phyloP scores from a whole-genome alignment of 1,284 basidiomycete genomes.

The Moniliella sp. region DNA sequence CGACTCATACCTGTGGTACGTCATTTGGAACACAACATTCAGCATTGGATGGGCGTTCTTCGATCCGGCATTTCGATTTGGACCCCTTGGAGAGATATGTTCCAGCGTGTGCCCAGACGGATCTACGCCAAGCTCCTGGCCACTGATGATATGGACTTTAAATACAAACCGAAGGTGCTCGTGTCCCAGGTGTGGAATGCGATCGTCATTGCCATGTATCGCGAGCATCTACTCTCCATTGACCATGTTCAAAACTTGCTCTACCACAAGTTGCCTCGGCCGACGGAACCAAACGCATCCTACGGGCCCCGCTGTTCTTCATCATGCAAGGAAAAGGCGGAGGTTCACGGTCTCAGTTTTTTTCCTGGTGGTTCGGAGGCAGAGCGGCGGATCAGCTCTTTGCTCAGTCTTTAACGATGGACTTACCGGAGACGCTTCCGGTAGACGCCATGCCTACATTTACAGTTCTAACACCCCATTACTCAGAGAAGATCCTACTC shows the following conservation, averaged over 20 bases:
- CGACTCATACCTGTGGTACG: conserved; percentile 34
- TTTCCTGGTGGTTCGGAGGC: conserved; percentile 33
- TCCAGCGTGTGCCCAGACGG: conserved; percentile 33
- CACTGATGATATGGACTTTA: conserved; percentile 33
- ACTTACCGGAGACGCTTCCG: conserved; percentile 29
- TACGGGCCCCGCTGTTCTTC: conserved; percentile 32
- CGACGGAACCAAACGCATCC: conserved; percentile 31
- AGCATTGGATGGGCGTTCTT: conserved; percentile 31
- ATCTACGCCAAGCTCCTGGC: conserved; percentile 33
- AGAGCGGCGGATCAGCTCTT: conserved; percentile 34
- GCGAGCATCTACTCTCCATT: conserved; percentile 32
- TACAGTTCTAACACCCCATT: conserved; percentile 31
- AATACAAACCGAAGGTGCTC: conserved; percentile 34
- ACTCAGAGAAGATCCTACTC: conserved; percentile 32
- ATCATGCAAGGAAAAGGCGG: conserved; percentile 31
- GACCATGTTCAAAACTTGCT: conserved; percentile 34
- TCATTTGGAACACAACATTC: conserved; percentile 34
- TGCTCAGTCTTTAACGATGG: conserved; percentile 29
- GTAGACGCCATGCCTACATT: conserved; percentile 34
- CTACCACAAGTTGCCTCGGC: conserved; percentile 32
- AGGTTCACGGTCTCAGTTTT: conserved; percentile 30
- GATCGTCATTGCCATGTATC: conserved; percentile 34
- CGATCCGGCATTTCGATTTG: conserved; percentile 31
- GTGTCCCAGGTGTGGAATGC: conserved; percentile 34
- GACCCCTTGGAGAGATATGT: conserved; percentile 34